phyloP scores from a whole-genome alignment of 2,329 filamentous ascomycete species.

The Fusarium palustre region DNA sequence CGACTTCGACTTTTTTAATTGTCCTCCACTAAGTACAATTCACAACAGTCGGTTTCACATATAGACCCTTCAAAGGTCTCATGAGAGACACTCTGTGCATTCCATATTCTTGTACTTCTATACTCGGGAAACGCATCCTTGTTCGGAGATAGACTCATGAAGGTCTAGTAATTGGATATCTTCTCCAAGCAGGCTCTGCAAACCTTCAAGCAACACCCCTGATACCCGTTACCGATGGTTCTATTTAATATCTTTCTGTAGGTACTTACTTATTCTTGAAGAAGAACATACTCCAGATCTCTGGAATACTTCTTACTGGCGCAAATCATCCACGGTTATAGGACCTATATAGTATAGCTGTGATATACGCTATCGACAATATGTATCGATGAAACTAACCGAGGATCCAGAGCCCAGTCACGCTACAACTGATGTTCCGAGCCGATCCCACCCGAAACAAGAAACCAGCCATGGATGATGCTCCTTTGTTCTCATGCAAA shows the following conservation, averaged over 20 bases:
- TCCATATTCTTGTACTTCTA: background rate
- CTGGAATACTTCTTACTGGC: background rate
- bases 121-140: background rate
- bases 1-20: too few relatives aligned
- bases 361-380: background rate
- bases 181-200: accelerated
- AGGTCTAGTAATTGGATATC: background rate
- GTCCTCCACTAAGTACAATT: background rate
- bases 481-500: too few relatives aligned
- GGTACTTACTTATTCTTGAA: background rate
- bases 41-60: background rate
- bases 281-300: too few relatives aligned
- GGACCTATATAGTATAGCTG: background rate
- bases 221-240: accelerated
- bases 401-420: too few relatives aligned
- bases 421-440: too few relatives aligned
- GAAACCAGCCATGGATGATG: too few relatives aligned
- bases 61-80: background rate
- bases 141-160: background rate
- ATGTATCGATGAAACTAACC: background rate
- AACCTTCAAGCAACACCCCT: background rate
- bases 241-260: accelerated
- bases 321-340: accelerated
- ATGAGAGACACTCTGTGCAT: accelerated
- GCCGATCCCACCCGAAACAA: too few relatives aligned